A percentile compares a stretch with the other conserved stretches of the same genome.
Conservation (phyloP, 2,329 filamentous ascomycete genomes). For the Colletotrichum somersetense region DNA sequence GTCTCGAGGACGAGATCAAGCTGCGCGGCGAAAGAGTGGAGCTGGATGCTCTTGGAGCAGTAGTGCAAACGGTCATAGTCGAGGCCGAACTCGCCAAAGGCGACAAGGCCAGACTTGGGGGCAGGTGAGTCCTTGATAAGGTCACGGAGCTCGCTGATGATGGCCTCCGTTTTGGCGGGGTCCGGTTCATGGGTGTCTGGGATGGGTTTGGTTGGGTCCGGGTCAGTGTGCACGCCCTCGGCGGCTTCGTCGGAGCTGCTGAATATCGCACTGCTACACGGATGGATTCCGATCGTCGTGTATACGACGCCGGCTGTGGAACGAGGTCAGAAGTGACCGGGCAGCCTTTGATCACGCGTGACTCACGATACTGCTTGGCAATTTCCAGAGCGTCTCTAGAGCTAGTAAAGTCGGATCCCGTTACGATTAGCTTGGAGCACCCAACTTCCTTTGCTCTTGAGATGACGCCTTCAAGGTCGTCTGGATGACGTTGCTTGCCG, state of each 20-base stretch:
- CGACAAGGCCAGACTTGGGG: slow-evolving; percentile 68
- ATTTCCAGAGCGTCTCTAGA: slow-evolving; percentile 81
- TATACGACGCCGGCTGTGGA: slow-evolving; percentile 81
- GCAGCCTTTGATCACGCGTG: background rate
- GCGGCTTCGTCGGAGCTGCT: slow-evolving; percentile 63
- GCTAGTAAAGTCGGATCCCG: slow-evolving; percentile 87
- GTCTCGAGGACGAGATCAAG: slow-evolving; percentile 79
- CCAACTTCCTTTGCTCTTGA: slow-evolving; percentile 81
- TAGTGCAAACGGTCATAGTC: slow-evolving; percentile 95
- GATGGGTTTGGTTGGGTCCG: slow-evolving; percentile 61
- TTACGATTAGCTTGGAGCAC: slow-evolving; percentile 91
- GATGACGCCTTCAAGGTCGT: slow-evolving; percentile 83
- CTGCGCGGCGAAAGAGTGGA: slow-evolving; percentile 87
- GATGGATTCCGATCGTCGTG: slow-evolving; percentile 93
- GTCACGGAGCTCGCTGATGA: slow-evolving; percentile 71
- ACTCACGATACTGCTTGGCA: slow-evolving; percentile 79
- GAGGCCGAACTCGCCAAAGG: slow-evolving; percentile 94
- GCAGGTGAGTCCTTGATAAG: slow-evolving; percentile 72
- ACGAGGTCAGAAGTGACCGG: slow-evolving; percentile 36
- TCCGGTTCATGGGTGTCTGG: slow-evolving; percentile 64
- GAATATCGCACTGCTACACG: slow-evolving; percentile 87
- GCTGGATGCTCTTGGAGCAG: slow-evolving; percentile 81
- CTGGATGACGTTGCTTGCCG: slow-evolving; percentile 79
- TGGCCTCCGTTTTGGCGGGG: slow-evolving; percentile 57
- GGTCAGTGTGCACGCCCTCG: slow-evolving; percentile 64